Percentiles rank a stretch among this genome's conserved stretches.
phyloP scores from a whole-genome alignment of 73 alveolate genomes.

The Stentor roeselii region DNA sequence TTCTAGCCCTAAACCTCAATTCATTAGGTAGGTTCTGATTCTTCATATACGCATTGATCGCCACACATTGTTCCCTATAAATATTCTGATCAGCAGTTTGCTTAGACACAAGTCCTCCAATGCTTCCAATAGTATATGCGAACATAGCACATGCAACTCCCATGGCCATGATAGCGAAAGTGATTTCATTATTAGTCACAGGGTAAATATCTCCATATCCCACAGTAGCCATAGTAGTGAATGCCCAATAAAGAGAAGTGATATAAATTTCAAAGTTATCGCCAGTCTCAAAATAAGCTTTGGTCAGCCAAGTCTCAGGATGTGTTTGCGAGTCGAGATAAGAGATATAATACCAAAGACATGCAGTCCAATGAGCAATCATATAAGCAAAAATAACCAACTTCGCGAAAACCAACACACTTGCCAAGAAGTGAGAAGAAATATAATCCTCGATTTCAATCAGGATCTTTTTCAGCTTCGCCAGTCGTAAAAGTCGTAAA shows the following conservation, averaged over 20 bases:
- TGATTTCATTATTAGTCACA: constrained; percentile 58
- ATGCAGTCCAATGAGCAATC: constrained; percentile 63
- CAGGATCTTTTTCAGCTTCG: constrained; percentile 65
- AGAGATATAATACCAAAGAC: constrained; percentile 56
- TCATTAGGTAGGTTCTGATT: constrained; percentile 56
- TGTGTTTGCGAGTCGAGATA: constrained; percentile 19
- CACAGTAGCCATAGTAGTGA: constrained; percentile 82
- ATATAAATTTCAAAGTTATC: constrained; percentile 40
- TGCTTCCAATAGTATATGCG: constrained; percentile 78
- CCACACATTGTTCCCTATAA: constrained; percentile 52
- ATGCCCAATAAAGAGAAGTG: constrained; percentile 70
- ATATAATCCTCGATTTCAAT: constrained; percentile 64
- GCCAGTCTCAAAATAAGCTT: constrained; percentile 21
- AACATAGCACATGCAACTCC: constrained; percentile 78
- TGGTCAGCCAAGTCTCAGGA: constrained; percentile 50
- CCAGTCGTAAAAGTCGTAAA: constrained; percentile 56
- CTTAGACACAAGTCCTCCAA: constrained; percentile 66
- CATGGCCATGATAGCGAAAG: constrained; percentile 68
- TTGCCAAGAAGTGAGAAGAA: constrained; percentile 38
- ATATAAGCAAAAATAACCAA: constrained; percentile 31
- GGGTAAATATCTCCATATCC: constrained; percentile 93
- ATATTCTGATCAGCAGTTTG: constrained; percentile 55
- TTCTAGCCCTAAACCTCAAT: constrained; percentile 58
- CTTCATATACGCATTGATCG: constrained; percentile 61
- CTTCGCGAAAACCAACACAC: constrained; percentile 35